Conservation (phyloP, 768 basidiomycete species). For the Boletus sp. region DNA sequence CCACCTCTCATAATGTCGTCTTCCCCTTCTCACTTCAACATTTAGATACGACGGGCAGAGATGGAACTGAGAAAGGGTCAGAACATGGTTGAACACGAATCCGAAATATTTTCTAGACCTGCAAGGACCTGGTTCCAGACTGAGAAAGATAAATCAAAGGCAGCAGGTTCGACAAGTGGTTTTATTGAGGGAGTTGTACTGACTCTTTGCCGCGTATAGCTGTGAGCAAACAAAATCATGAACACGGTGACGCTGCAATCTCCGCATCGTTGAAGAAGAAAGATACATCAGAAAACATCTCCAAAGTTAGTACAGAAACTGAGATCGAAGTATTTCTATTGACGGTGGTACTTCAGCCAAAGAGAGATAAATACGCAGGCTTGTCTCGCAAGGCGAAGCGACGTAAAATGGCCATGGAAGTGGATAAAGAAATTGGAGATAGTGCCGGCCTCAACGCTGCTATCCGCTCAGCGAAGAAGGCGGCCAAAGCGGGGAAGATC, state of each 20-base stretch:
- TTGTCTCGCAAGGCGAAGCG: constrained; percentile 87
- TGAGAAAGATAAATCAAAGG: constrained; percentile 73
- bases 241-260: constrained; percentile 44
- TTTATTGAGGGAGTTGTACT: constrained; percentile 2
- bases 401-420: constrained; percentile 81
- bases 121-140: constrained; percentile 99
- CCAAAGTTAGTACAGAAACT: constrained; percentile 38
- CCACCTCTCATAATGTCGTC: background rate
- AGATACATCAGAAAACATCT: constrained; percentile 28
- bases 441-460: constrained; percentile 61
- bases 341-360: constrained; percentile 46
- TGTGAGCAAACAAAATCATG: constrained; percentile 73
- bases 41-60: constrained; percentile 82
- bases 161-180: constrained; percentile 57
- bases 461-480: constrained; percentile 86
- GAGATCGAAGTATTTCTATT: background rate
- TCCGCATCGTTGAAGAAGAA: constrained; percentile 41
- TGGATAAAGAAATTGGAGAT: constrained; percentile 64
- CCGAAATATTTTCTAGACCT: constrained; percentile 89
- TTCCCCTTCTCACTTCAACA: constrained; percentile 9
- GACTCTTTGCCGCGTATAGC: constrained; percentile 41
- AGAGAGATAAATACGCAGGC: constrained; percentile 76
- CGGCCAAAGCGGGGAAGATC: constrained; percentile 71
- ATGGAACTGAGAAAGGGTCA: constrained; percentile 95
- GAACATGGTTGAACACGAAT: constrained; percentile 92